Percentiles rank a stretch among this genome's conserved stretches.
phyloP scores from a whole-genome alignment of 257 asterid species.

The Solanum tarapatanum region DNA sequence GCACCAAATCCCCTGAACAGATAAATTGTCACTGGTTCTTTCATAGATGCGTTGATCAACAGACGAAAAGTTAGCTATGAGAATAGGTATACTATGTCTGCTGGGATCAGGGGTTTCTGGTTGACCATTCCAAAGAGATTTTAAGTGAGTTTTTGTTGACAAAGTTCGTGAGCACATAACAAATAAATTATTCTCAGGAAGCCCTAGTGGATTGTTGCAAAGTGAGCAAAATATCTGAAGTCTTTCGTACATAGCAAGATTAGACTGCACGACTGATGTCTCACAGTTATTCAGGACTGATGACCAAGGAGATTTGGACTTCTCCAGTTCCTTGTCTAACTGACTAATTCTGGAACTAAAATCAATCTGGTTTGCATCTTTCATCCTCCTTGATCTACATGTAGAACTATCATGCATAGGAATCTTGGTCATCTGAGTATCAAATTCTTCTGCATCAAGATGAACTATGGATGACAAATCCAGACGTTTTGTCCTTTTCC shows the following conservation, averaged over 20 bases:
- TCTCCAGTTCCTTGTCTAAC: slow-evolving; percentile 23
- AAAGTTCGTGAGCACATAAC: slow-evolving; percentile 41
- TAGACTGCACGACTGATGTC: slow-evolving; percentile 20
- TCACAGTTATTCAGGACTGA: slow-evolving; percentile 17
- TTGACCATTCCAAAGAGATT: slow-evolving; percentile 35
- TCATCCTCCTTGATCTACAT: slow-evolving; percentile 31
- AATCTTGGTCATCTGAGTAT: slow-evolving; percentile 16
- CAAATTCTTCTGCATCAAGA: slow-evolving; percentile 23
- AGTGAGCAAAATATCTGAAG: slow-evolving; percentile 49
- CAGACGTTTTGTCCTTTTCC: slow-evolving; percentile 53
- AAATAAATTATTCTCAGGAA: slow-evolving; percentile 35
- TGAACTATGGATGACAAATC: slow-evolving; percentile 27
- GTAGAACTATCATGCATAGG: slow-evolving; percentile 31
- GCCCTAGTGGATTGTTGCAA: slow-evolving; percentile 66
- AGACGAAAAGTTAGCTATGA: slow-evolving; percentile 39
- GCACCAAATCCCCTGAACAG: slow-evolving; percentile 85
- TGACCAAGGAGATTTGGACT: slow-evolving; percentile 4
- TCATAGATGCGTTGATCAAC: slow-evolving; percentile 37
- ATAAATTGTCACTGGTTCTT: slow-evolving; percentile 23
- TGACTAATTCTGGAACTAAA: slow-evolving; percentile 8
- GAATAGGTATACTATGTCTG: slow-evolving; percentile 41
- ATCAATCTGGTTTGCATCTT: slow-evolving; percentile 15
- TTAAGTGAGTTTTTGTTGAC: slow-evolving; percentile 59
- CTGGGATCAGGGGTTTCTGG: slow-evolving; percentile 16
- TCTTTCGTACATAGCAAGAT: slow-evolving; percentile 27